Conservation (phyloP, 495 filamentous ascomycete species). For the Cairneyella variabilis region DNA sequence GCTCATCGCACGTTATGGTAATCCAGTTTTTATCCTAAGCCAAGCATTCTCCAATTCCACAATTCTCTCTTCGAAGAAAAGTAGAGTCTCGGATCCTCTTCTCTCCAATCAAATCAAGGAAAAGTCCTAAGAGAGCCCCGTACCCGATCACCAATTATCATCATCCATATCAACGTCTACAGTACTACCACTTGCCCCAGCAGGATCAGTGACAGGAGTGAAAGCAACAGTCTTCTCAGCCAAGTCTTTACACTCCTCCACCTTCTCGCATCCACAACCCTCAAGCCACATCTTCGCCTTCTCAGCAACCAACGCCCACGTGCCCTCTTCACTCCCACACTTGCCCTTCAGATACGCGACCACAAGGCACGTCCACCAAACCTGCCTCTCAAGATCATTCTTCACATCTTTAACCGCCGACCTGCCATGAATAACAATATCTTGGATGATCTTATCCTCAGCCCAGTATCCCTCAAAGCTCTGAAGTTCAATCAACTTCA, state of each 20-base stretch:
- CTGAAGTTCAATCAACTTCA: constrained; percentile 41
- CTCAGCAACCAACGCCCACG: constrained; percentile 27
- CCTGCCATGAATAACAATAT: constrained; percentile 21
- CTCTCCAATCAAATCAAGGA: too few species aligned
- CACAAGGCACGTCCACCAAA: constrained; percentile 45
- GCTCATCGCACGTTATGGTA: too few species aligned
- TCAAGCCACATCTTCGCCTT: constrained; percentile 36
- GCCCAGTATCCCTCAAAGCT: constrained; percentile 47
- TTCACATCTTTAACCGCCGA: constrained; percentile 14
- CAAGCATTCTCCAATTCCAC: too few species aligned
- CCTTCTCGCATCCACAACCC: not conserved
- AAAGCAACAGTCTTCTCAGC: constrained; percentile 2
- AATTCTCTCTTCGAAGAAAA: too few species aligned
- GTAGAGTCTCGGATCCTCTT: too few species aligned
- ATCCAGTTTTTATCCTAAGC: too few species aligned
- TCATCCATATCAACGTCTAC: too few species aligned
- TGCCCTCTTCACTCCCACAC: constrained; percentile 31
- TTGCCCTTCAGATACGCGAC: constrained; percentile 44
- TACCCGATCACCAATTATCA: too few species aligned
- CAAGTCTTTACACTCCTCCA: constrained; percentile 9
- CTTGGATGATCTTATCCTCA: constrained; percentile 1
- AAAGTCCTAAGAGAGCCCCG: too few species aligned
- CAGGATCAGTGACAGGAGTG: too few species aligned
- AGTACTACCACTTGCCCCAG: too few species aligned
- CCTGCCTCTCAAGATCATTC: constrained; percentile 11